These are phyloP conservation scores for Ambrosiella xylebori DNA, from an alignment of 2,329 filamentous ascomycete species.

Conservation along the genomic window DNA sequence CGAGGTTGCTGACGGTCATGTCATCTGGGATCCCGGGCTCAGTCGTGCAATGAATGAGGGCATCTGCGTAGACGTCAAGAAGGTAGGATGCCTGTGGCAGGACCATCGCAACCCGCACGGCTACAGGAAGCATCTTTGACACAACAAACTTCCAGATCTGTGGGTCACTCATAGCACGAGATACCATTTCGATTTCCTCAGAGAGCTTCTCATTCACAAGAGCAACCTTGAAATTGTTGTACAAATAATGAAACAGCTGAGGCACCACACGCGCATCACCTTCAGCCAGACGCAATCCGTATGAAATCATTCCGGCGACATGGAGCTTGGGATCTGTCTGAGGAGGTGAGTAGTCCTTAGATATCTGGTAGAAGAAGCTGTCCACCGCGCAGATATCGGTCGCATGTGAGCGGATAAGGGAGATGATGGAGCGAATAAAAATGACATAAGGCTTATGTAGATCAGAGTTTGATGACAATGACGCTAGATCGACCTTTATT, in stretches of 20 bases:
- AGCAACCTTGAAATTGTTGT: conserved; percentile 39
- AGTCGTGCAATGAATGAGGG: conserved; percentile 20
- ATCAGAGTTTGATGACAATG: conserved; percentile 19
- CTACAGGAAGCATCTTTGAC: conserved; percentile 36
- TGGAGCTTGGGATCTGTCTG: conserved; percentile 38
- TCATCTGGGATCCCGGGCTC: conserved; percentile 3
- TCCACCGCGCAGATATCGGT: conserved; percentile 37
- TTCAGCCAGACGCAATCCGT: conserved; percentile 36
- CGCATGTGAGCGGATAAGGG: conserved; percentile 36
- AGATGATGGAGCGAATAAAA: conserved; percentile 35
- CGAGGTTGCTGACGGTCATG: not conserved
- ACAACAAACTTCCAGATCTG: conserved; percentile 30
- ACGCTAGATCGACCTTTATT: conserved; percentile 32
- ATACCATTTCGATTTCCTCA: conserved; percentile 29
- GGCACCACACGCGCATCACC: conserved; percentile 30
- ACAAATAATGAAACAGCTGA: conserved; percentile 39
- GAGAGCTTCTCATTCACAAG: conserved; percentile 31
- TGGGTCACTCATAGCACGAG: conserved; percentile 27
- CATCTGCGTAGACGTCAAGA: conserved; percentile 32
- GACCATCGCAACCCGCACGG: conserved; percentile 24
- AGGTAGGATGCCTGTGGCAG: conserved; percentile 27
- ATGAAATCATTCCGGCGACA: conserved; percentile 36
- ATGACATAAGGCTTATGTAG: conserved; percentile 31
- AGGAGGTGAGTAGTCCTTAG: conserved; percentile 37
- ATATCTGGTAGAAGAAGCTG: conserved; percentile 38